Percentiles rank a stretch among this genome's conserved stretches.
Conservation (phyloP, 208 protist species). For the Leishmania aethiopica region DNA sequence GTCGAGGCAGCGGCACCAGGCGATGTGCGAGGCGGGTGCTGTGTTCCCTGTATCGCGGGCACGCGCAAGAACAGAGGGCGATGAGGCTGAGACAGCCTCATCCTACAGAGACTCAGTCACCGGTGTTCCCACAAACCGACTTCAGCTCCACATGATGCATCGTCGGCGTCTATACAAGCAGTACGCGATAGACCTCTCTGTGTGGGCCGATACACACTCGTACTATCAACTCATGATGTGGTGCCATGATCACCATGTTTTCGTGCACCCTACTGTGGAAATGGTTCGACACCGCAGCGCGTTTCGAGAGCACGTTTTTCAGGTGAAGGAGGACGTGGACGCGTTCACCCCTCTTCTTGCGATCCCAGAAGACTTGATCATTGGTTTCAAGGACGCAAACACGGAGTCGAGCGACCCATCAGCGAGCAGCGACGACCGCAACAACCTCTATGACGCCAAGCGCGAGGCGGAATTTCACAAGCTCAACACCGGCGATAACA, state of each 20-base stretch:
- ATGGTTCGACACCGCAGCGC: slow-evolving; percentile 40
- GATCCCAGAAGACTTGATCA: slow-evolving; percentile 73
- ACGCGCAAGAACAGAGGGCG: not conserved
- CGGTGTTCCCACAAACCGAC: not conserved
- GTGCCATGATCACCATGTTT: slow-evolving; percentile 82
- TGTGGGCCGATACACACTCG: slow-evolving; percentile 70
- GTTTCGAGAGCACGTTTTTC: slow-evolving; percentile 83
- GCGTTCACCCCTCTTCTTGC: slow-evolving; percentile 76
- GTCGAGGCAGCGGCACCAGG: not conserved
- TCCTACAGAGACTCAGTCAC: not conserved
- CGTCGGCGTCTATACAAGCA: slow-evolving; percentile 61
- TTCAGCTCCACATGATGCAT: slow-evolving; percentile 52
- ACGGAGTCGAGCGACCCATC: slow-evolving; percentile 14
- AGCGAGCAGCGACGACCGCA: slow-evolving; percentile 34
- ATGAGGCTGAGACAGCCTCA: not conserved
- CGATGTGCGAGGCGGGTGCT: not conserved
- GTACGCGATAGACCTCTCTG: slow-evolving; percentile 57
- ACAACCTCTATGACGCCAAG: slow-evolving; percentile 68
- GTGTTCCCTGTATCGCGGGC: not conserved
- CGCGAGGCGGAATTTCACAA: slow-evolving; percentile 78
- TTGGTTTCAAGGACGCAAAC: slow-evolving; percentile 75
- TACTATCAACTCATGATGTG: slow-evolving; percentile 90
- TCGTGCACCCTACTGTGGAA: slow-evolving; percentile 70
- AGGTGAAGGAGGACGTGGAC: slow-evolving; percentile 53
- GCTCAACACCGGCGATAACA: slow-evolving; percentile 59